Evolutionary conservation across 2,329 filamentous ascomycete species (phyloP).

Genomic region (Diaporthe batatas): DNA sequence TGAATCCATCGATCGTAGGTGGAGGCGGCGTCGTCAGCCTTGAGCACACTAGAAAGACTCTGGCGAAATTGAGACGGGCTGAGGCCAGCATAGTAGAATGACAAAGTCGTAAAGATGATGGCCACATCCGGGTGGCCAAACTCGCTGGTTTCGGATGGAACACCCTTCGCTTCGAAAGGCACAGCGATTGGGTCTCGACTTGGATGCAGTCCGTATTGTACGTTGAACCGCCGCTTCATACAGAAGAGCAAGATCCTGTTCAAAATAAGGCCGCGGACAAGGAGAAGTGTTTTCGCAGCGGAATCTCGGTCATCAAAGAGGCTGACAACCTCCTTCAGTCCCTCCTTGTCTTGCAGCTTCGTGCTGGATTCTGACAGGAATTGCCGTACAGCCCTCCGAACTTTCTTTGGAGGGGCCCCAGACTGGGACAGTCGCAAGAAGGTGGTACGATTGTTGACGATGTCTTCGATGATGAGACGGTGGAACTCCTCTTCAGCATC

Average conservation of each 20-base stretch:
- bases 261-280: conserved; percentile 74
- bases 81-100: conserved; percentile 76
- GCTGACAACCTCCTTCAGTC: conserved; percentile 45
- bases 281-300: conserved; percentile 57
- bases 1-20: conserved; percentile 68
- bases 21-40: conserved; percentile 67
- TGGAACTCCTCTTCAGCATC: conserved; percentile 62
- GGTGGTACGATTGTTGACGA: conserved; percentile 52
- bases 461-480: conserved; percentile 54
- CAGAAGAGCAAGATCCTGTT: conserved; percentile 70
- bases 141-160: conserved; percentile 72
- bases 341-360: conserved; percentile 41
- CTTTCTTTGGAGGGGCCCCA: conserved; percentile 42
- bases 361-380: conserved; percentile 47
- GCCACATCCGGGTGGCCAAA: conserved; percentile 77
- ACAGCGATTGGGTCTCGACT: conserved; percentile 72
- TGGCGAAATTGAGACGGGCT: conserved; percentile 61
- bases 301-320: conserved; percentile 52
- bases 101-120: conserved; percentile 74
- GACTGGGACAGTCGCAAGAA: conserved; percentile 52
- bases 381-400: conserved; percentile 21
- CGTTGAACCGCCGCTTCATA: conserved; percentile 75
- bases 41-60: conserved; percentile 63
- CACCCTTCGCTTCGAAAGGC: conserved; percentile 75
- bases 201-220: conserved; percentile 72